Evolutionary conservation across 2,329 filamentous ascomycete species (phyloP), one percentile per base, ranked within the genome.

Genomic region (Periconia macrospinosa): DNA sequence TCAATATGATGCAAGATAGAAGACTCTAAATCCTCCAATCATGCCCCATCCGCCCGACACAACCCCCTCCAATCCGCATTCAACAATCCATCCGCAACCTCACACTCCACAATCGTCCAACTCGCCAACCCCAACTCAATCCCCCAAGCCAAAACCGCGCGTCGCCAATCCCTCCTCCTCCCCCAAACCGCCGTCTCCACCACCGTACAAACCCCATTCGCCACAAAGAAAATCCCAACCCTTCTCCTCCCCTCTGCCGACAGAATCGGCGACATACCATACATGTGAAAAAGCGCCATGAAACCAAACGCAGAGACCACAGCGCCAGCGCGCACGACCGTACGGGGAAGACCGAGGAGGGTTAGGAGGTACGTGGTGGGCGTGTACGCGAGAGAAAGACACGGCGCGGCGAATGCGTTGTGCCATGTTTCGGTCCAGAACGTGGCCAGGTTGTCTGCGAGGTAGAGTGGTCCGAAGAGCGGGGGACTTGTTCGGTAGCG

Each of bases 371-470:
- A 60, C n/a, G 73, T 63, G 19, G 75, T 56, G 5, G 75, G 75
- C 1, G 55, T 56, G 48, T 77, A 77, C 8, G 70, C 73, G n/a
- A 78, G 65, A 7, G 67, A 72, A 6, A 67, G 68, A 43, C 74
- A 76, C 1, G 75, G 75, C 30, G 73, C 68, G 8, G 74, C 67
- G 55, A 77, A 77, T 0, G 67, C 72, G 48, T 75, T 77, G 47
- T 78, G 75, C 75, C 75, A 78, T 17, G 72, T 76, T 55, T 76
- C 73, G 14, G 66, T 73, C 75, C 75, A 78, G 56, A 61, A 61
- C 1, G 47, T 48, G 2, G 59, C 53, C 3, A 61, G 47, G 42
- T 71, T 74, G 49, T 75, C 67, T 6, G 67, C 68, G 10, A 63
- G 56, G 50, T 76, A 78, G 20, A 78, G 52, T 7, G 74, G 75